phyloP scores from a whole-genome alignment of 148 eudicot genomes.

The Nepenthes mirabilis region DNA sequence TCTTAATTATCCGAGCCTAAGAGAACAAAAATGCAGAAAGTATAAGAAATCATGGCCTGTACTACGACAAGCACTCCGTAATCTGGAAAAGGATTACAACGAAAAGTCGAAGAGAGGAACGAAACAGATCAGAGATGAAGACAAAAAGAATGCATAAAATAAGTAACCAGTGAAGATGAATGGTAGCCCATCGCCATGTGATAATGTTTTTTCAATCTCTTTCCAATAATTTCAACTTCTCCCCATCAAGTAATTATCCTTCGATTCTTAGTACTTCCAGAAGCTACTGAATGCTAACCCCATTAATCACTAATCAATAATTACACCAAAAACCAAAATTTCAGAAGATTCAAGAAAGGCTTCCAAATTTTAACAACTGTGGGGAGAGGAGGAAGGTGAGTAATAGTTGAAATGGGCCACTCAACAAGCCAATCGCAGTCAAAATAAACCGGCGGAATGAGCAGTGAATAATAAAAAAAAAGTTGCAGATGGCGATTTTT shows the following conservation, averaged over 20 bases:
- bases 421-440: no score
- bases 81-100: not conserved
- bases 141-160: constrained; percentile 20
- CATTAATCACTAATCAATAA: no score
- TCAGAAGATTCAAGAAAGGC: no score
- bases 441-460: no score
- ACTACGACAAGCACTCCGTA: constrained; percentile 6
- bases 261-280: no score
- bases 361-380: no score
- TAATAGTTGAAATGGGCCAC: no score
- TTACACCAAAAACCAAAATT: no score
- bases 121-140: constrained; percentile 16
- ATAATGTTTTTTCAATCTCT: constrained; percentile 18
- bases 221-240: constrained; percentile 10
- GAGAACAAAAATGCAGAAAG: not conserved
- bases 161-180: constrained; percentile 6
- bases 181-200: constrained; percentile 18
- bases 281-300: no score
- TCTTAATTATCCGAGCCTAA: constrained; percentile 4
- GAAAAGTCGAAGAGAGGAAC: not conserved
- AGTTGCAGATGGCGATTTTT: no score
- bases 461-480: no score
- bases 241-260: not conserved
- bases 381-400: no score
- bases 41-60: not conserved